Evolutionary conservation across 768 basidiomycete genomes (phyloP), one percentile per base, ranked within the genome.

Genomic region (Phlebiopsis gigantea): DNA sequence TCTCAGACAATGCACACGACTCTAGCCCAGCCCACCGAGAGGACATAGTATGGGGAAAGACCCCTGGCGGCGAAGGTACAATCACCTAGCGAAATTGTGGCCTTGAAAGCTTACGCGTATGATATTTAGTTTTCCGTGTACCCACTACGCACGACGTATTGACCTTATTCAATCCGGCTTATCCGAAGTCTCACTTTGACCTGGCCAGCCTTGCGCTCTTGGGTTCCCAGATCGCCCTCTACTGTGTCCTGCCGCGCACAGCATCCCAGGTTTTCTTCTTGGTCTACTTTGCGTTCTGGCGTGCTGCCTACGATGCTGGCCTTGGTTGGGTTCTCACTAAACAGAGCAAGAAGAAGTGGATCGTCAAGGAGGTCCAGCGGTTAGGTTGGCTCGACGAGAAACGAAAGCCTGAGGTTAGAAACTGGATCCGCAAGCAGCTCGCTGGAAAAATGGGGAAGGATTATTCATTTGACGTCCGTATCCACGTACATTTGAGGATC

Each of bases 291-390:
- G 84, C 84, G 9, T 91, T 98, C 70, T 99, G 95, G 93, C 77
- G 97, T 1, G 79, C 81, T 3, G 87, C 90, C 9, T 99, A 99
- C 68, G 91, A 99, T 69, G 87, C 81, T 29, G 96, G 96, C 0
- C 81, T 99, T 46, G 97, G 94, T 0, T 97, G 89, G 86, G 82
- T 98, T 10, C 77, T 99, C 56, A 92, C 92, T 9, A 89, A 90
- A 69, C 97, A 99, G 73, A 96, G 93, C 77, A 95, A 96, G 76
- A 86, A 84, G 73, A 88, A 83, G 65, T 98, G 93, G 90, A 91
- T 99, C 63, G 93, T 97, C 45, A 77, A 83, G 28, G 82, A 87
- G 63, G 78, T 98, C 1, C 82, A 88, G 56, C 75, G 79, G 4
- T 73, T 84, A 22, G 96, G 92, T 3, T 98, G 94, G 95, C 80